Percentiles rank a stretch among this genome's conserved stretches.
These are phyloP conservation scores for Fistulinella cinereoalba DNA, from an alignment of 1,284 basidiomycete genomes.

Conservation along the genomic window DNA sequence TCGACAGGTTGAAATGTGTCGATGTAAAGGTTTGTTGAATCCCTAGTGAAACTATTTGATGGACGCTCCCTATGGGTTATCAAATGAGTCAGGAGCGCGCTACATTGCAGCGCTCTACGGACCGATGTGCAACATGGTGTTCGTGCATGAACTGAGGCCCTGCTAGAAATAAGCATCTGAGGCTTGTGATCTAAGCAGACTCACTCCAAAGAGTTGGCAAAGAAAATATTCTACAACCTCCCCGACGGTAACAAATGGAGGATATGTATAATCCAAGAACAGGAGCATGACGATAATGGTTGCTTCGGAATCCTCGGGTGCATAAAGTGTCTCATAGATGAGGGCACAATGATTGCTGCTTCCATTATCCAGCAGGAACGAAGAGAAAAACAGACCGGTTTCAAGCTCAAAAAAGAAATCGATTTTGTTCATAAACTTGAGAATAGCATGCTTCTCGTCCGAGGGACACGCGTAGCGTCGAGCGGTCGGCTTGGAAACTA, in stretches of 20 bases:
- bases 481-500: conserved; percentile 22
- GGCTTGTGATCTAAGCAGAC: rapidly evolving
- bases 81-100: not conserved
- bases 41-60: conserved; percentile 38
- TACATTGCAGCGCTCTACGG: not conserved
- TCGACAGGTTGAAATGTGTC: conserved; percentile 27
- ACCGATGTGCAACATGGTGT: conserved; percentile 23
- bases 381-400: conserved; percentile 23
- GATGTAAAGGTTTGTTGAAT: conserved; percentile 27
- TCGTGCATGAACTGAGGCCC: conserved; percentile 26
- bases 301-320: conserved; percentile 13
- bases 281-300: conserved; percentile 34
- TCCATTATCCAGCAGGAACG: conserved; percentile 6
- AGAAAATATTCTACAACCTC: conserved; percentile 34
- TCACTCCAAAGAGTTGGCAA: conserved; percentile 40
- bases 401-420: conserved; percentile 26
- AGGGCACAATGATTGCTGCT: conserved; percentile 36
- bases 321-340: conserved; percentile 27
- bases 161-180: not conserved
- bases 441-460: conserved; percentile 28
- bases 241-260: conserved; percentile 32
- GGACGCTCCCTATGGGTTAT: conserved; percentile 11
- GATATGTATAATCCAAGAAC: conserved; percentile 19
- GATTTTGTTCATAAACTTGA: conserved; percentile 30
- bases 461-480: conserved; percentile 32